These are phyloP conservation scores for Corymbia maculata DNA, from an alignment of 345 rosid genomes.

Conservation along the genomic window DNA sequence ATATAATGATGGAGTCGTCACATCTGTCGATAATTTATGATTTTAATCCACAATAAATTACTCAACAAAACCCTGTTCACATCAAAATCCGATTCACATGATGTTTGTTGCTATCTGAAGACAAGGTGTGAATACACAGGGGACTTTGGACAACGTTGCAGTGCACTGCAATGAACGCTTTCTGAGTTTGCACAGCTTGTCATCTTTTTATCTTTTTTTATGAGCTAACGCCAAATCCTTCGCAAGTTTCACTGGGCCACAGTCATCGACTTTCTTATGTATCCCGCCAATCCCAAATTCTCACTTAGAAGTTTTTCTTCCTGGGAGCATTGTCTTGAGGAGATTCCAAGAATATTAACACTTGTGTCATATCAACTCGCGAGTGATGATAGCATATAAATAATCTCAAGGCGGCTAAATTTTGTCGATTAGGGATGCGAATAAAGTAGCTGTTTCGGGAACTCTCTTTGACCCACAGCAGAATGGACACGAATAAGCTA, in stretches of 20 bases:
- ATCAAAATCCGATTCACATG: not conserved
- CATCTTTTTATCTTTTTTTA: not conserved
- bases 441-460: not conserved
- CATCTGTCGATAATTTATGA: not conserved
- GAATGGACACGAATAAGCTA: not conserved
- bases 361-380: not conserved
- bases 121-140: not conserved
- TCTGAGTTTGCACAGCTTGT: not conserved
- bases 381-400: not conserved
- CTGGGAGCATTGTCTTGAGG: not conserved
- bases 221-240: not conserved
- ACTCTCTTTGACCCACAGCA: not conserved
- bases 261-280: not conserved
- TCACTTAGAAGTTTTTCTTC: not conserved
- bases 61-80: not conserved
- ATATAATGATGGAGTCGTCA: not conserved
- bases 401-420: not conserved
- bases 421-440: not conserved
- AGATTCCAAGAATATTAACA: not conserved
- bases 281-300: not conserved
- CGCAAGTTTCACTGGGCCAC: not conserved
- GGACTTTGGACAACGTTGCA: not conserved
- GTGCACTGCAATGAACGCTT: not conserved
- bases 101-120: not conserved
- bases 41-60: not conserved